Evolutionary conservation across 306 rosid species (phyloP).

Genomic region (Quercus gilva): DNA sequence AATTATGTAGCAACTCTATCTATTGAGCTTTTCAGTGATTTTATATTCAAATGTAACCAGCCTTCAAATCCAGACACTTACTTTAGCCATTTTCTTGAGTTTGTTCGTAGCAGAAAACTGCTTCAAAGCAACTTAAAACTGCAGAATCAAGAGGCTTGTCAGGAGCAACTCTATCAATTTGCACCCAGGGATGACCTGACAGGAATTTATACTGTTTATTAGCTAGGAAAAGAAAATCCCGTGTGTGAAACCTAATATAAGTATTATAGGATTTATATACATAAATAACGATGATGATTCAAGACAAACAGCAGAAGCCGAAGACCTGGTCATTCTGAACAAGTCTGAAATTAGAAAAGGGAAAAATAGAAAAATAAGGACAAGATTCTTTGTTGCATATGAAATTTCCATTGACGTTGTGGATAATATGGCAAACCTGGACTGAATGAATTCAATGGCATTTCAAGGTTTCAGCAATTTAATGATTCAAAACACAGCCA

Average conservation of each 20-base stretch:
- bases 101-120: constrained; percentile 97
- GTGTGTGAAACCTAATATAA: background rate
- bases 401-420: background rate
- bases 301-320: background rate
- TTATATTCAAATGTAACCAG: background rate
- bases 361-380: background rate
- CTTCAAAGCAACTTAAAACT: constrained; percentile 79
- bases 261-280: background rate
- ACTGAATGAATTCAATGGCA: background rate
- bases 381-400: background rate
- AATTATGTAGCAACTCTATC: constrained; percentile 4
- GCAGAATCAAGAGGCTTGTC: constrained; percentile 94
- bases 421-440: background rate
- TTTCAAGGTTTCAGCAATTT: background rate
- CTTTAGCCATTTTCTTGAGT: constrained; percentile 95
- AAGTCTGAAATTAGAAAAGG: background rate
- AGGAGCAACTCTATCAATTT: constrained; percentile 95
- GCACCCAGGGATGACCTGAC: constrained; percentile 97
- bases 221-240: constrained; percentile 5
- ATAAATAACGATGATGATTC: background rate
- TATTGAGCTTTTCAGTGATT: background rate
- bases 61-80: constrained; percentile 39
- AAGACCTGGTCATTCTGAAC: background rate
- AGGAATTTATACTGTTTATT: constrained; percentile 15
- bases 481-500: background rate